These are phyloP conservation scores for Sporisorium graminicola DNA, from an alignment of 1,284 basidiomycete species.

Conservation along the genomic window DNA sequence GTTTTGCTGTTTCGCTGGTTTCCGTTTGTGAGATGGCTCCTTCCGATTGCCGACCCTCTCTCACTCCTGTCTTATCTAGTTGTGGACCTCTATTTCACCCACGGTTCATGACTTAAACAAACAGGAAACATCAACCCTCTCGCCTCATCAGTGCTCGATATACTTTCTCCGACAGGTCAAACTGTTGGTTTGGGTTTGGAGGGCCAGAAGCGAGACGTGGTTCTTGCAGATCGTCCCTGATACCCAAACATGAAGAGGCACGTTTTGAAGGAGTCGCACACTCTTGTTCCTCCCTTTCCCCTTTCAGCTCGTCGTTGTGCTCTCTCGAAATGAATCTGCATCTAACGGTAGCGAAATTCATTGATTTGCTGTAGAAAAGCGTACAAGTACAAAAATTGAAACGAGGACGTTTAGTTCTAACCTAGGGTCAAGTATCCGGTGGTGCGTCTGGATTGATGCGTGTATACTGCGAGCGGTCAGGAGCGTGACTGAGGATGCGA, in stretches of 20 bases:
- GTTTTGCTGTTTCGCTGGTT: not conserved
- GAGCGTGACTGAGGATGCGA: slow-evolving; percentile 10
- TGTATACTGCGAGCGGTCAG: slow-evolving; percentile 28
- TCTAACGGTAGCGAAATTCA: not conserved
- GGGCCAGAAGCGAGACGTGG: slow-evolving; percentile 10
- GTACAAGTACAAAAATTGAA: slow-evolving; percentile 26
- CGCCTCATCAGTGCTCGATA: not conserved
- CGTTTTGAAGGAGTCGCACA: slow-evolving; percentile 65
- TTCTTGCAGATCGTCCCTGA: slow-evolving; percentile 62
- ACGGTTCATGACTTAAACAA: slow-evolving; percentile 59
- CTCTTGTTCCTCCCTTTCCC: not conserved
- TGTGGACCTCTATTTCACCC: slow-evolving; percentile 27
- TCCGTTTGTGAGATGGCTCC: not conserved
- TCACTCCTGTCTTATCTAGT: slow-evolving; percentile 51
- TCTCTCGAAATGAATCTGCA: not conserved
- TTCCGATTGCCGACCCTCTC: not conserved
- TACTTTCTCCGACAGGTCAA: not conserved
- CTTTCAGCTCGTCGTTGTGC: not conserved
- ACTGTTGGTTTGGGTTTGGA: not conserved
- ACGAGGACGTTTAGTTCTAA: not conserved
- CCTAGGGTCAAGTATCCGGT: slow-evolving; percentile 9
- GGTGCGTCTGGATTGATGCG: slow-evolving; percentile 27
- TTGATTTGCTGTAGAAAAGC: not conserved
- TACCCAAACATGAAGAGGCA: slow-evolving; percentile 27
- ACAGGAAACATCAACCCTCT: slow-evolving; percentile 48